Conservation (phyloP, 768 basidiomycete genomes). For the Psilocybe azurescens region DNA sequence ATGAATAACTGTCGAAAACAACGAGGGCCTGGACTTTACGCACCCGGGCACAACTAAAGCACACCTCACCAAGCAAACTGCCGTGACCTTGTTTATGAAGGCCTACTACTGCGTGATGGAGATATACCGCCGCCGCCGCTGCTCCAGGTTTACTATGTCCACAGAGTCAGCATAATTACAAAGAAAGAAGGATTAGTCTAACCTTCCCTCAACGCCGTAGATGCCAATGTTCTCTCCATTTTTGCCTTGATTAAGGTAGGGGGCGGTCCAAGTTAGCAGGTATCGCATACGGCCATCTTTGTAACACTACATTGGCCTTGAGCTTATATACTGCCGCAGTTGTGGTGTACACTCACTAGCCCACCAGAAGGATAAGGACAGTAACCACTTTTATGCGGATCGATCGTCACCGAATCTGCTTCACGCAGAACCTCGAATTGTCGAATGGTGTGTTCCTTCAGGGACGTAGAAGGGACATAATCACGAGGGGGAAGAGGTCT, state of each 20-base stretch:
- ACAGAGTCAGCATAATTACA: neutral
- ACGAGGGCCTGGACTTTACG: neutral
- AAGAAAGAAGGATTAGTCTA: constrained; percentile 6
- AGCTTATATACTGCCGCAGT: neutral
- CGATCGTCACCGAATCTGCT: constrained; percentile 44
- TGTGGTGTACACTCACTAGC: neutral
- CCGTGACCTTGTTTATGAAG: constrained; percentile 45
- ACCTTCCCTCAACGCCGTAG: constrained; percentile 57
- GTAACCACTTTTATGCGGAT: constrained; percentile 50
- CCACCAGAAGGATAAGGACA: constrained; percentile 47
- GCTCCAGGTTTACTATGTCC: constrained; percentile 51
- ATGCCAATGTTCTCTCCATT: constrained; percentile 42
- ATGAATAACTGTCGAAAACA: neutral
- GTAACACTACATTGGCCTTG: constrained; percentile 33
- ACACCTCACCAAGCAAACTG: constrained; percentile 41
- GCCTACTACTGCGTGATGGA: constrained; percentile 45
- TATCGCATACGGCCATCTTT: constrained; percentile 40
- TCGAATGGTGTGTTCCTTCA: constrained; percentile 26
- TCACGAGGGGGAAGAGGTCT: neutral
- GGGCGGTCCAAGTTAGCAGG: constrained; percentile 35
- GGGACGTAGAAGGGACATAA: neutral
- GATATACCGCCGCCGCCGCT: constrained; percentile 39
- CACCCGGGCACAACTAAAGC: constrained; percentile 42
- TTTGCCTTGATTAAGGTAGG: constrained; percentile 18
- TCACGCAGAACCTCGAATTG: constrained; percentile 32